Evolutionary conservation across 495 filamentous ascomycete species (phyloP).

Genomic region (Penicillium macrosclerotiorum): DNA sequence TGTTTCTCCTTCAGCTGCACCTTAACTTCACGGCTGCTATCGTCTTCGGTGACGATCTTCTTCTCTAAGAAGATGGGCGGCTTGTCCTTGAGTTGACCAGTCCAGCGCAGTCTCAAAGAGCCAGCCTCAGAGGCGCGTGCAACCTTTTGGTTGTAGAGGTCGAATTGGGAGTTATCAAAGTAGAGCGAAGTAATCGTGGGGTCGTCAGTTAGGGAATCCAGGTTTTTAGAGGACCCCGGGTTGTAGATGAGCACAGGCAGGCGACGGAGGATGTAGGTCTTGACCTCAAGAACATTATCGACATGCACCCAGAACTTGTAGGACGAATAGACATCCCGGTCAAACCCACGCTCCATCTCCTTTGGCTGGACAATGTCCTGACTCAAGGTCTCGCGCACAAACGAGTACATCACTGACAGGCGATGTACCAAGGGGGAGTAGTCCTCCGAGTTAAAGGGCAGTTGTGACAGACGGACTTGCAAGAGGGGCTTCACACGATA

Average conservation of each 20-base stretch:
- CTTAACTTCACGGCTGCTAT: constrained; percentile 69
- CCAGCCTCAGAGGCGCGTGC: constrained; percentile 71
- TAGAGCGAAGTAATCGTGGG: constrained; percentile 94
- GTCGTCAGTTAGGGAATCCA: constrained; percentile 72
- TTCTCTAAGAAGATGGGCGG: constrained; percentile 84
- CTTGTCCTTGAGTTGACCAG: constrained; percentile 73
- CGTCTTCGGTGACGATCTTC: constrained; percentile 76
- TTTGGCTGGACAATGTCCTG: constrained; percentile 50
- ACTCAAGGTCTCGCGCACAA: constrained; percentile 74
- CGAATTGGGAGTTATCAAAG: constrained; percentile 85
- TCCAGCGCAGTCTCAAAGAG: constrained; percentile 88
- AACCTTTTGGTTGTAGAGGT: constrained; percentile 82
- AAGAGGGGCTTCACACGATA: constrained; percentile 90
- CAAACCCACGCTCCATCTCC: constrained; percentile 40
- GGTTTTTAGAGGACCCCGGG: constrained; percentile 73
- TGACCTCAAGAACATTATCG: constrained; percentile 93
- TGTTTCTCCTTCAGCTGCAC: constrained; percentile 93
- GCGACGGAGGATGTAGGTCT: constrained; percentile 87
- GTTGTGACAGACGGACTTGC: constrained; percentile 78
- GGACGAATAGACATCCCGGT: constrained; percentile 73
- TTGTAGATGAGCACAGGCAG: constrained; percentile 92
- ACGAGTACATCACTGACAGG: constrained; percentile 92
- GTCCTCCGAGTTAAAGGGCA: constrained; percentile 93
- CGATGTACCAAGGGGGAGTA: constrained; percentile 85
- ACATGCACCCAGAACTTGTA: constrained; percentile 98